Base-by-base conservation (phyloP, 768 basidiomycete species). In the Calocybe indica region DNA sequence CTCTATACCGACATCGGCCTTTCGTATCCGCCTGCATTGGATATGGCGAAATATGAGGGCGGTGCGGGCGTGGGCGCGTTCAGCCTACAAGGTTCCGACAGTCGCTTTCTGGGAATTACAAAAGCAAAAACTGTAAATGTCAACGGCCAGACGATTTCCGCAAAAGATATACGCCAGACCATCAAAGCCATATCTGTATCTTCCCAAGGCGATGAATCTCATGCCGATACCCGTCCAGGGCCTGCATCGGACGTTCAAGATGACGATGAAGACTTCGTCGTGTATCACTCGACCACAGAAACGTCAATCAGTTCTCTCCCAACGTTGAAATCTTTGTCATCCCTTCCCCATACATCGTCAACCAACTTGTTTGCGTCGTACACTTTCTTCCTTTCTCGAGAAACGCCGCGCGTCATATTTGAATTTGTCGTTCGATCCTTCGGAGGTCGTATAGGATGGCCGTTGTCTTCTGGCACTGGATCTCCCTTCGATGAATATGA, bases 1-100 rank as follows among this genome's bases (percentile, higher is more conserved):
- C 80, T 99, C n/a, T 99, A 92, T 70, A 85, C 88, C n/a, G 93
- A 97, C 60, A 78, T 78, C 34, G 89, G 89, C 52, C 75, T 98
- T 41, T 82, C 92, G 28, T 99, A 99, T 61, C 96, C 96, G n/a
- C 95, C 96, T 0, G 88, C 91, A 9, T 62, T 96, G 50, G 93
- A 99, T 61, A 58, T 66, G 31, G 77, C 74, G 54, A 89, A 89
- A 59, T 90, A 95, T 57, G 94, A 94, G 59, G 73, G 71, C 43
- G 88, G 78, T 10, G 93, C 92, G 12, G 92, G 92, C 6, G 79
- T 98, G 34, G 92, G 89, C 40, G 94, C 95, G 3, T 88, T 94
- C 64, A 79, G 69, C 53, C 70, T 99, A 28, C 76, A 88, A 69
- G 73, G 76, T 53, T 63, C 62, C n/a, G 53, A 62, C 28, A 61